Percentiles rank a stretch among this genome's conserved stretches.
Conservation (phyloP, 805 yeast species). For the Kodamaea restingae region DNA sequence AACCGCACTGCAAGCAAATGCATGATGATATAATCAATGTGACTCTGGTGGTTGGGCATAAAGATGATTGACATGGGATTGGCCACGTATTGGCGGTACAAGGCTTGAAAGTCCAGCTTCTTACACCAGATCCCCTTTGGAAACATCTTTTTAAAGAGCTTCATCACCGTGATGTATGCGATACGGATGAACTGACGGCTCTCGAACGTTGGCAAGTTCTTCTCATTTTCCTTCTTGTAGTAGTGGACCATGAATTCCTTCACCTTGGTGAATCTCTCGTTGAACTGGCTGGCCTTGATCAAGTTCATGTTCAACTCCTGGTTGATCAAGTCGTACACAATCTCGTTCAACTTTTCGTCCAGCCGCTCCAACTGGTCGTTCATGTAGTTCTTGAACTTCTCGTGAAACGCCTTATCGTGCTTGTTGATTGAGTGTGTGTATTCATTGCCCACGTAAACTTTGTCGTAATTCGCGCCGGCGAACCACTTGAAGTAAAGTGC, state of each 20-base stretch:
- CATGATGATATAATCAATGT: slow-evolving; percentile 55
- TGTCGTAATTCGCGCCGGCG: slow-evolving; percentile 24
- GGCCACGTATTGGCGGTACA: slow-evolving; percentile 29
- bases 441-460: slow-evolving; percentile 33
- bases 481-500: slow-evolving; percentile 30
- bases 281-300: slow-evolving; percentile 30
- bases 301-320: slow-evolving; percentile 37
- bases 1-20: slow-evolving; percentile 52
- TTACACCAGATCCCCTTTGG: slow-evolving; percentile 42
- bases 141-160: slow-evolving; percentile 32
- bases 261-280: slow-evolving; percentile 31
- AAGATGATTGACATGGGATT: slow-evolving; percentile 45
- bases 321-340: slow-evolving; percentile 32
- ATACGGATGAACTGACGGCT: slow-evolving; percentile 25
- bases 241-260: slow-evolving; percentile 36
- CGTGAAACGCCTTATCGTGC: slow-evolving; percentile 23
- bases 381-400: slow-evolving; percentile 28
- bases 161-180: slow-evolving; percentile 37
- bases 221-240: slow-evolving; percentile 32
- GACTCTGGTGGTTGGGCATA: slow-evolving; percentile 61
- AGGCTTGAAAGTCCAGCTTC: slow-evolving; percentile 23
- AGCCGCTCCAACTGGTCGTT: slow-evolving; percentile 26
- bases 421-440: slow-evolving; percentile 33
- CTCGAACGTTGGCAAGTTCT: slow-evolving; percentile 33
- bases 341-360: slow-evolving; percentile 33